Evolutionary conservation across 495 filamentous ascomycete species (phyloP), one percentile per base, ranked within the genome.

Genomic region (Aspergillus hancockii): DNA sequence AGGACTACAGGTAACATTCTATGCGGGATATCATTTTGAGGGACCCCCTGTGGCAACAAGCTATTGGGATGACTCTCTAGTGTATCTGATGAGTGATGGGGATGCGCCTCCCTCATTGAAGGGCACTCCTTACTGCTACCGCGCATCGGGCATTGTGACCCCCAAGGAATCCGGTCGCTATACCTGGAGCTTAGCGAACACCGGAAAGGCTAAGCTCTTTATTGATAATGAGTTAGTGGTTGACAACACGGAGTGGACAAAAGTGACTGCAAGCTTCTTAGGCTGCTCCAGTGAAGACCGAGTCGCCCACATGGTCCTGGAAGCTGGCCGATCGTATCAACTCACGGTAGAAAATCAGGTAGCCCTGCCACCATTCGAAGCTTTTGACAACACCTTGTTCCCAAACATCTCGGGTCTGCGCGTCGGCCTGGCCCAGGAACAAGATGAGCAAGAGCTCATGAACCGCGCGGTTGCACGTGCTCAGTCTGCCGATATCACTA

Each of bases 381-480:
- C 16, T 4, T 45, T 45, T 19, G 41, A 45, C 18, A 45, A 45
- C 18, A 45, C 41, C 14, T 3, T 18, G 1, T 45, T 45, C n/a
- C 41, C 41, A 8, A 45, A 45, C n/a, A 9, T 45, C 6, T 45
- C 41, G 31, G 43, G 9, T 21, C 38, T 58, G 13, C 50, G 50
- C 12, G 25, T 53, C 12, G 38, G 58, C 1, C 10, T 54, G 10
- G 28, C 19, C 28, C 53, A 54, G n/a, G 41, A 50, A 18, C 9
- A 25, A 19, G 21, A 21, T 6, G 19, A 49, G 46, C 28, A 38
- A 6, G 12, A n/a, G 19, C 2, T 45, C 8, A n/a, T 41, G 16
- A 31, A 49, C 14, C 58, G 41, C 18, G 60, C 54, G 0, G 49
- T 40, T 2, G 13, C 32, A 6, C 30, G 45, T 8, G 59, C 59